Conservation (phyloP, 441 rosid genomes). For the Adansonia grandidieri region DNA sequence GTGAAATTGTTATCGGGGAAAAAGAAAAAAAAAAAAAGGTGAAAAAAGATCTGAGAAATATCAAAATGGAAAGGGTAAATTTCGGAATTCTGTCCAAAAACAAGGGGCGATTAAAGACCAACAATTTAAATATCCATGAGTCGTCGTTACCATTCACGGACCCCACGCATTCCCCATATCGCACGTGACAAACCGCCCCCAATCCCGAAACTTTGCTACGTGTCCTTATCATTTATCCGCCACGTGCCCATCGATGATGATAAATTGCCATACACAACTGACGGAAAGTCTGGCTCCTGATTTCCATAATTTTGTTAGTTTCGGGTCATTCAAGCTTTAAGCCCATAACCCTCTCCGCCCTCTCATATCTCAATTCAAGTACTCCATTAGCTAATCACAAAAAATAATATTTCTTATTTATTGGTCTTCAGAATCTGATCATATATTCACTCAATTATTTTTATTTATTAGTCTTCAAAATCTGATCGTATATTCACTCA, state of each 20-base stretch:
- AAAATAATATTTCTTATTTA: not conserved
- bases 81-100: not conserved
- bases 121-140: conserved; percentile 30
- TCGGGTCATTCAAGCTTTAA: conserved; percentile 11
- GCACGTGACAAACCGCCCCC: conserved; percentile 38
- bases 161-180: conserved; percentile 22
- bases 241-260: conserved; percentile 39
- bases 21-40: not conserved
- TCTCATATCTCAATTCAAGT: not conserved
- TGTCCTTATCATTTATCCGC: conserved; percentile 33
- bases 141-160: conserved; percentile 26
- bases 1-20: not conserved
- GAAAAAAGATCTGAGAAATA: not conserved
- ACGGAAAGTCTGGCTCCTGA: conserved; percentile 11
- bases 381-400: not conserved
- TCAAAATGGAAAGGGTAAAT: not conserved
- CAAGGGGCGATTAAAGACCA: not conserved
- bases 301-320: conserved; percentile 17
- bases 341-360: not conserved
- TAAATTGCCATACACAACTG: conserved; percentile 37
- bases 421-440: conserved; percentile 23
- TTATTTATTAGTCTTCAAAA: not conserved
- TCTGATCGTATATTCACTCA: conserved; percentile 26
- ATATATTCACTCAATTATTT: conserved; percentile 2
- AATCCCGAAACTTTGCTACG: conserved; percentile 37